phyloP scores from a whole-genome alignment of 371 early-diverging fungal species.

The Lichtheimia corymbifera region DNA sequence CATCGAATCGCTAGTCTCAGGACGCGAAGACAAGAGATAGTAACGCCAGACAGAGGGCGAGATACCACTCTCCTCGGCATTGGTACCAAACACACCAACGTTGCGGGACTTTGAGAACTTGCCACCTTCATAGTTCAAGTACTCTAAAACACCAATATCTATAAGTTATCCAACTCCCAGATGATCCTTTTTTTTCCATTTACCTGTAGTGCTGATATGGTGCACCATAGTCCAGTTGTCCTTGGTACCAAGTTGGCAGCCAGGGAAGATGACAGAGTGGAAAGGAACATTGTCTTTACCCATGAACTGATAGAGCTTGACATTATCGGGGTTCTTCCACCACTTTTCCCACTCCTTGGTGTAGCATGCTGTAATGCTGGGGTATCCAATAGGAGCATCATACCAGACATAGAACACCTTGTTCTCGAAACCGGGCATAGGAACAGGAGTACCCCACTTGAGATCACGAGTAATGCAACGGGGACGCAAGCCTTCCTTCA shows the following conservation, averaged over 20 bases:
- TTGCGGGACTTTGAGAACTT: constrained; percentile 99
- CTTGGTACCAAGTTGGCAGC: constrained; percentile 84
- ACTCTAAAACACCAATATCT: constrained; percentile 71
- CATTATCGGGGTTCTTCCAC: constrained; percentile 98
- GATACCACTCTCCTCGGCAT: constrained; percentile 92
- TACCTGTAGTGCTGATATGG: constrained; percentile 93
- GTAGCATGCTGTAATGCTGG: constrained; percentile 95
- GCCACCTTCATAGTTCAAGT: constrained; percentile 96
- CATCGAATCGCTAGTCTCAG: constrained; percentile 96
- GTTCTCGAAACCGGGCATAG: constrained; percentile 82
- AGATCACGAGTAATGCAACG: constrained; percentile 99
- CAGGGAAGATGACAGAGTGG: constrained; percentile 99
- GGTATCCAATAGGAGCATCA: constrained; percentile 99
- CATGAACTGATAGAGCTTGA: constrained; percentile 99
- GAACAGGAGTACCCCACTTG: constrained; percentile 99
- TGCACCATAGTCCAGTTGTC: constrained; percentile 92
- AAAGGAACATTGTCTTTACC: constrained; percentile 99
- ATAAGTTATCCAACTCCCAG: not conserved
- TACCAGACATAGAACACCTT: constrained; percentile 99
- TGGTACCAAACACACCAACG: constrained; percentile 99
- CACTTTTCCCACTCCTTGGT: constrained; percentile 94
- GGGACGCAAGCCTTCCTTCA: constrained; percentile 93
- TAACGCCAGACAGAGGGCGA: constrained; percentile 98
- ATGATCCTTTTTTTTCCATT: constrained; percentile 3
- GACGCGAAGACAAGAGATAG: constrained; percentile 95